Conservation (phyloP, 805 yeast species). For the Wilhelminamyces savonicus region DNA sequence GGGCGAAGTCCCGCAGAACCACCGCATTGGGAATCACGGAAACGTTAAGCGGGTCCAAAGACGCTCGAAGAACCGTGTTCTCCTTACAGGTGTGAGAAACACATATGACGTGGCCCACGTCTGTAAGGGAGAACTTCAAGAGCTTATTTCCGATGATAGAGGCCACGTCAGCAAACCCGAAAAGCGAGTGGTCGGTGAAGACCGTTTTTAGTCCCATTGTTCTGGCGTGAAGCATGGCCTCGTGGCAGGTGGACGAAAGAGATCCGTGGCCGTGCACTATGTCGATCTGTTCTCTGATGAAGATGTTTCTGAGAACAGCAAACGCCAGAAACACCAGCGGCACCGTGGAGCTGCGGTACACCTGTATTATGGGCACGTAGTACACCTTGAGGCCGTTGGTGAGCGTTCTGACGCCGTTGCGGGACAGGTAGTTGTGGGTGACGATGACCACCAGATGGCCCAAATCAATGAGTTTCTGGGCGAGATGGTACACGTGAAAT, state of each 20-base stretch:
- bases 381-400: slow-evolving; percentile 92
- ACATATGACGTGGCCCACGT: slow-evolving; percentile 90
- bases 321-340: slow-evolving; percentile 88
- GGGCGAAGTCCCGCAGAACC: slow-evolving; percentile 73
- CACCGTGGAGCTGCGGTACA: slow-evolving; percentile 78
- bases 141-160: slow-evolving; percentile 83
- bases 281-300: slow-evolving; percentile 78
- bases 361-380: slow-evolving; percentile 74
- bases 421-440: slow-evolving; percentile 80
- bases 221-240: slow-evolving; percentile 84
- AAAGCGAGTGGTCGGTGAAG: slow-evolving; percentile 92
- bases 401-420: slow-evolving; percentile 76
- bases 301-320: slow-evolving; percentile 78
- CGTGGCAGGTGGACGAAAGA: slow-evolving; percentile 79
- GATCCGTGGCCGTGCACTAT: slow-evolving; percentile 96
- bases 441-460: slow-evolving; percentile 85
- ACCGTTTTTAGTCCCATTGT: slow-evolving; percentile 91
- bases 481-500: slow-evolving; percentile 85
- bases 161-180: slow-evolving; percentile 85
- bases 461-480: slow-evolving; percentile 69
- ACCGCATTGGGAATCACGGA: slow-evolving; percentile 97
- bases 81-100: slow-evolving; percentile 97
- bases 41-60: slow-evolving; percentile 67
- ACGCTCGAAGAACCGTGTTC: slow-evolving; percentile 84
- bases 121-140: slow-evolving; percentile 74